Evolutionary conservation across 2,329 filamentous ascomycete genomes (phyloP).

Genomic region (Alternaria solani): DNA sequence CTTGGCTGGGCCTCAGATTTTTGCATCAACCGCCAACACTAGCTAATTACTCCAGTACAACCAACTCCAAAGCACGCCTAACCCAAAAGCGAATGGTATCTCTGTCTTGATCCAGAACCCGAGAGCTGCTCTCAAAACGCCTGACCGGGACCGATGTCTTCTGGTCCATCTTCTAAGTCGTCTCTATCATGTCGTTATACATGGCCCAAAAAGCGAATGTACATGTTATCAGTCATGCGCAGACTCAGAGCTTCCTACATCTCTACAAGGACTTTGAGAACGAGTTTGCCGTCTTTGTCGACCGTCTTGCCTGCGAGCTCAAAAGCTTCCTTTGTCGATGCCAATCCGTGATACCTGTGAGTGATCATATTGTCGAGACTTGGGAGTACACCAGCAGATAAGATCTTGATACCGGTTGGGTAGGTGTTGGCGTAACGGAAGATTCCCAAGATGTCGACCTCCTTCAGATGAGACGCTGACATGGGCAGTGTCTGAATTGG

Average conservation of each 20-base stretch:
- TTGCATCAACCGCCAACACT: not conserved
- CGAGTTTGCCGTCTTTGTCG: conserved; percentile 61
- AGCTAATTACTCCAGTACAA: not conserved
- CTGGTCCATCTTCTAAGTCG: conserved; percentile 7
- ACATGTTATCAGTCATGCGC: conserved; percentile 7
- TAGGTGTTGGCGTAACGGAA: conserved; percentile 65
- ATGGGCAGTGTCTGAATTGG: conserved; percentile 63
- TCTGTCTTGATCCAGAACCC: conserved; percentile 16
- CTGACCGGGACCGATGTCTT: conserved; percentile 10
- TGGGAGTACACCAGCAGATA: conserved; percentile 60
- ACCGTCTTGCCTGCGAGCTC: conserved; percentile 59
- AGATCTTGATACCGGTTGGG: conserved; percentile 61
- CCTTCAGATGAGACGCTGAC: conserved; percentile 62
- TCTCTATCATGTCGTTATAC: conserved; percentile 18
- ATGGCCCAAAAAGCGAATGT: conserved; percentile 7
- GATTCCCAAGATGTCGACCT: conserved; percentile 66
- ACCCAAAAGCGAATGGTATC: conserved; percentile 25
- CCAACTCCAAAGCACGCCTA: conserved; percentile 11
- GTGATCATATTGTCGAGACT: conserved; percentile 62
- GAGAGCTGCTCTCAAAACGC: conserved; percentile 19
- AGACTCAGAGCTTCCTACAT: conserved; percentile 20
- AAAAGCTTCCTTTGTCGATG: conserved; percentile 61
- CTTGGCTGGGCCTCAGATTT: not conserved
- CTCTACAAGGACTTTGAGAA: conserved; percentile 60
- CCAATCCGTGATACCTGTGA: conserved; percentile 58